phyloP scores from a whole-genome alignment of 768 basidiomycete genomes.

The Chalciporus sphaerocephalus region DNA sequence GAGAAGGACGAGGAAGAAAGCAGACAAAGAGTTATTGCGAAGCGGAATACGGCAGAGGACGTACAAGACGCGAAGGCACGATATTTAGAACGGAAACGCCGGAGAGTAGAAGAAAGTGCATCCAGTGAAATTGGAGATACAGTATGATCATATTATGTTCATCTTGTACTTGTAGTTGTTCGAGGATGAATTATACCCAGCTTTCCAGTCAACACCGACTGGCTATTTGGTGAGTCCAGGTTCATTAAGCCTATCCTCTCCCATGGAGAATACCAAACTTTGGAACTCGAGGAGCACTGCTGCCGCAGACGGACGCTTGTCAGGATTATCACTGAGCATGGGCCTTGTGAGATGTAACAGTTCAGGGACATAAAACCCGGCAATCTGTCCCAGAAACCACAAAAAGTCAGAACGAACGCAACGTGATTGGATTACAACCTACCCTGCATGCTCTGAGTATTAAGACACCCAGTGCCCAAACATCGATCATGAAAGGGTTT shows the following conservation, averaged over 20 bases:
- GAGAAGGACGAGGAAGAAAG: conserved; percentile 59
- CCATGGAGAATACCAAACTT: conserved; percentile 41
- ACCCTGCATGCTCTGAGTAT: conserved; percentile 66
- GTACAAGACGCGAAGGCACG: conserved; percentile 71
- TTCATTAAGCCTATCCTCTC: conserved; percentile 29
- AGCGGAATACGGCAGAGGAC: conserved; percentile 71
- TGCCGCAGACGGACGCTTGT: conserved; percentile 47
- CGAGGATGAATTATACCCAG: neutral
- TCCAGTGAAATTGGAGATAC: conserved; percentile 2
- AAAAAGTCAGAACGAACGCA: neutral
- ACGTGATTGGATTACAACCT: conserved; percentile 13
- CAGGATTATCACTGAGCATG: conserved; percentile 55
- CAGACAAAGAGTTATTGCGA: conserved; percentile 61
- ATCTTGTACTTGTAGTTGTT: neutral
- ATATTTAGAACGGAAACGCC: conserved; percentile 76
- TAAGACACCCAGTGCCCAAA: conserved; percentile 67
- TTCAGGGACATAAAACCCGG: conserved; percentile 55
- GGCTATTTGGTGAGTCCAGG: neutral
- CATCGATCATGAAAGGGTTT: conserved; percentile 68
- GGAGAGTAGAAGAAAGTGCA: conserved; percentile 52
- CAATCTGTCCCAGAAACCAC: conserved; percentile 37
- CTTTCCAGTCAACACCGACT: conserved; percentile 4
- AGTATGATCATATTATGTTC: conserved; percentile 3
- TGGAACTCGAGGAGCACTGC: conserved; percentile 52
- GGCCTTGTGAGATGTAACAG: conserved; percentile 50